Evolutionary conservation across 768 basidiomycete genomes (phyloP).

Genomic region (Dioszegia crocea): DNA sequence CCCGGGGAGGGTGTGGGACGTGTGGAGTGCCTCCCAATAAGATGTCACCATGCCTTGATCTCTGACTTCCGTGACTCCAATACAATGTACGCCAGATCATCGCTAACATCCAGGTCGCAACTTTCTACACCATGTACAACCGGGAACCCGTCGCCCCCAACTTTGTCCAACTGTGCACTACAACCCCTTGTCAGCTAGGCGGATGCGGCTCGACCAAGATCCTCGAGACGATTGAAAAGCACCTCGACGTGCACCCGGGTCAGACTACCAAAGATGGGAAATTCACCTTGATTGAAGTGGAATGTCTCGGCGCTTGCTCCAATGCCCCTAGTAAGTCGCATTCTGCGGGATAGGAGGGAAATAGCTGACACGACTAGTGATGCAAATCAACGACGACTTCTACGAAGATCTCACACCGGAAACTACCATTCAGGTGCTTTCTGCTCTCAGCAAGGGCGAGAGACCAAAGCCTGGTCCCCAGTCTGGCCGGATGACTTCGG

Average conservation of each 20-base stretch:
- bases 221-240: slow-evolving; percentile 72
- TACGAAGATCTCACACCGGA: slow-evolving; percentile 61
- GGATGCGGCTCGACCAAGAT: slow-evolving; percentile 79
- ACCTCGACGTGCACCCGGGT: slow-evolving; percentile 80
- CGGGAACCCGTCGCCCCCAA: slow-evolving; percentile 89
- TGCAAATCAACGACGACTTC: slow-evolving; percentile 93
- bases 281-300: slow-evolving; percentile 96
- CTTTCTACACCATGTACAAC: slow-evolving; percentile 99
- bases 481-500: slow-evolving; percentile 75
- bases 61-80: too few relatives aligned
- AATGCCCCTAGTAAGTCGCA: slow-evolving; percentile 58
- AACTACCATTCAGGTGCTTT: slow-evolving; percentile 51
- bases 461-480: slow-evolving; percentile 94
- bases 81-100: too few relatives aligned
- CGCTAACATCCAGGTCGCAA: slow-evolving; percentile 84
- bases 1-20: background rate
- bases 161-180: slow-evolving; percentile 98
- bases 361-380: slow-evolving; percentile 56
- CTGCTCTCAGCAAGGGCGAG: slow-evolving; percentile 57
- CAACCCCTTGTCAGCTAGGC: slow-evolving; percentile 91
- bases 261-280: slow-evolving; percentile 93
- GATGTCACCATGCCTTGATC: too few relatives aligned
- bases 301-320: slow-evolving; percentile 96
- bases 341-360: background rate
- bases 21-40: too few relatives aligned